Conservation (phyloP, 2,329 filamentous ascomycete genomes). For the Claviceps digitariae region DNA sequence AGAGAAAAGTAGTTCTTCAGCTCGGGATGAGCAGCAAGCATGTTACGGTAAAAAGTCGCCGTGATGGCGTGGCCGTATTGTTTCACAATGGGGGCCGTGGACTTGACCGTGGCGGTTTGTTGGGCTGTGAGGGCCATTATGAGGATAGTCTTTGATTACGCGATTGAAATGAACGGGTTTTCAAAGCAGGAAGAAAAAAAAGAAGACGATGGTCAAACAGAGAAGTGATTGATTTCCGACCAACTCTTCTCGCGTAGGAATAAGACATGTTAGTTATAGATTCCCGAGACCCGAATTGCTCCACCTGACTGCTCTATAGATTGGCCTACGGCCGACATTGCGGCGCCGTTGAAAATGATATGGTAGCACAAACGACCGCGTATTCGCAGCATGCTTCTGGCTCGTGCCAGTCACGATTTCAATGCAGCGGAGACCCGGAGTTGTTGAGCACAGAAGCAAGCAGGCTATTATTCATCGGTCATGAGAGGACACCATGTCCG, state of each 20-base stretch:
- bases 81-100: conserved; percentile 59
- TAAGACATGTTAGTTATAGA: not conserved
- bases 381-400: not conserved
- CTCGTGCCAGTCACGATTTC: not conserved
- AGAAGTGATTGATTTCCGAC: not conserved
- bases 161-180: not conserved
- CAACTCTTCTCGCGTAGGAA: not conserved
- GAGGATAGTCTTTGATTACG: not conserved
- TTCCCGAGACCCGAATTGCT: not conserved
- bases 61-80: conserved; percentile 58
- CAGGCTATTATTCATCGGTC: not conserved
- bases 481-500: not conserved
- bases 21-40: conserved; percentile 49
- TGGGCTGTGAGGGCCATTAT: conserved; percentile 41
- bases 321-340: not conserved
- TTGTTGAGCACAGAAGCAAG: not conserved
- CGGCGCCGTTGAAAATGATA: not conserved
- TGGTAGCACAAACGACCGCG: not conserved
- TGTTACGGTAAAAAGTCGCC: conserved; percentile 56
- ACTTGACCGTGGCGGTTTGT: conserved; percentile 60
- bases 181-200: too few species aligned
- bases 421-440: conserved; percentile 3
- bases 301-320: not conserved
- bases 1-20: conserved; percentile 60
- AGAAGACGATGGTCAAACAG: not conserved